These are phyloP conservation scores for Hydnum rufescens DNA, from an alignment of 768 basidiomycete genomes.

Conservation along the genomic window DNA sequence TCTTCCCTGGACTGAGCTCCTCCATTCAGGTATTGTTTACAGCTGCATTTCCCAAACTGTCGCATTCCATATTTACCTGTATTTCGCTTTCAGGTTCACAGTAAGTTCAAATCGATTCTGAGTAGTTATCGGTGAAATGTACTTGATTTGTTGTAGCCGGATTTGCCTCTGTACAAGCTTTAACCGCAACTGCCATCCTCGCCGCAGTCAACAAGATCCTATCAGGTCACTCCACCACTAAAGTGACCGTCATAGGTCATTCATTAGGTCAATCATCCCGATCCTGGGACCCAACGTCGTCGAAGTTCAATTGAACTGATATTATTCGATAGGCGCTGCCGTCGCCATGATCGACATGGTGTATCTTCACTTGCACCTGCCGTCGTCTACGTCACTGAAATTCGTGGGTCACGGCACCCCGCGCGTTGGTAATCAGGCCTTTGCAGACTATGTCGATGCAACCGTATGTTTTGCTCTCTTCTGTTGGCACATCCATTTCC, in stretches of 20 bases:
- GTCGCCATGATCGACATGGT: background rate
- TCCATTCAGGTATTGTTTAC: slow-evolving; percentile 23
- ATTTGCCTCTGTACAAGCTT: too few species aligned
- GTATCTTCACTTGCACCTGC: slow-evolving; percentile 6
- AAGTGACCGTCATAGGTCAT: slow-evolving; percentile 21
- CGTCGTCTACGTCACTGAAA: slow-evolving; percentile 4
- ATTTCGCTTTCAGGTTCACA: too few species aligned
- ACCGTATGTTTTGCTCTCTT: background rate
- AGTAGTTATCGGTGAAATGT: too few species aligned
- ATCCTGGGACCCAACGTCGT: too few species aligned
- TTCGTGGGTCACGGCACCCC: slow-evolving; percentile 5
- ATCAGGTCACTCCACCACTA: slow-evolving; percentile 10
- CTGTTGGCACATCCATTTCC: background rate
- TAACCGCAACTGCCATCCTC: slow-evolving; percentile 16
- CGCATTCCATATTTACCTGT: too few species aligned
- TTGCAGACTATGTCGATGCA: slow-evolving; percentile 29
- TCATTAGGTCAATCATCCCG: too few species aligned
- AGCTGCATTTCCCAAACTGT: slow-evolving; percentile 19
- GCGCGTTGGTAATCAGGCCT: slow-evolving; percentile 21
- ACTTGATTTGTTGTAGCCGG: too few species aligned
- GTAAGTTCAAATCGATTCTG: too few species aligned
- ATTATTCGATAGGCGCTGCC: background rate
- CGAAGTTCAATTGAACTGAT: too few species aligned
- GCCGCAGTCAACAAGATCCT: slow-evolving; percentile 17
- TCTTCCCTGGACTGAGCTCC: slow-evolving; percentile 35